Evolutionary conservation across 169 alveolate species (phyloP).

Genomic region (Cryptosporidium canis): DNA sequence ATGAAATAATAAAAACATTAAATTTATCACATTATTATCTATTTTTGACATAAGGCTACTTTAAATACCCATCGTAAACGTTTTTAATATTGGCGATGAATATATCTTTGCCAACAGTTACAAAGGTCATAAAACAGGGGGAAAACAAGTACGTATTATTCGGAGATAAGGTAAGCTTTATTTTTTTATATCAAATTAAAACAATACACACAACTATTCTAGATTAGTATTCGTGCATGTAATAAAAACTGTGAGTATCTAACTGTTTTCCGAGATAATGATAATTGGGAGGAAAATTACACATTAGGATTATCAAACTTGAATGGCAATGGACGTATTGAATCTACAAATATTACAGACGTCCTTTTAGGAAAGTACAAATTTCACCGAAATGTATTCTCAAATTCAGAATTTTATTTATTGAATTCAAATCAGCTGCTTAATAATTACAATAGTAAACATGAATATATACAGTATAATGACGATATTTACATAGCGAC

Average conservation of each 20-base stretch:
- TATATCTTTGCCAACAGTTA: neutral
- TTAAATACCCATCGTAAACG: no score
- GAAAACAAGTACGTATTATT: constrained; percentile 18
- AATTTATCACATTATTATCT: no score
- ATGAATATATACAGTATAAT: constrained; percentile 28
- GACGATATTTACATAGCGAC: constrained; percentile 14
- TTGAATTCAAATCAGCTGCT: neutral
- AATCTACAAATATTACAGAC: neutral
- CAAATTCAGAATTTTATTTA: neutral
- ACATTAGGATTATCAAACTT: constrained; percentile 12
- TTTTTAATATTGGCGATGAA: neutral
- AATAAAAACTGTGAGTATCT: constrained; percentile 51
- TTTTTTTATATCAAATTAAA: neutral
- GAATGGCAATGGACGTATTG: neutral
- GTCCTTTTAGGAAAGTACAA: neutral
- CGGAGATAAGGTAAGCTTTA: constrained; percentile 46
- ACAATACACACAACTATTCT: neutral
- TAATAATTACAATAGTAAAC: neutral
- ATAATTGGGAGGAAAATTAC: neutral
- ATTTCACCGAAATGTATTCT: neutral
- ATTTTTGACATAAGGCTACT: no score
- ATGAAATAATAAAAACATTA: no score
- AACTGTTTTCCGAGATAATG: neutral
- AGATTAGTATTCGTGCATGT: constrained; percentile 47
- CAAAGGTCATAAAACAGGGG: neutral